These are phyloP conservation scores for Fagus crenata DNA, from an alignment of 306 rosid genomes.

Conservation along the genomic window DNA sequence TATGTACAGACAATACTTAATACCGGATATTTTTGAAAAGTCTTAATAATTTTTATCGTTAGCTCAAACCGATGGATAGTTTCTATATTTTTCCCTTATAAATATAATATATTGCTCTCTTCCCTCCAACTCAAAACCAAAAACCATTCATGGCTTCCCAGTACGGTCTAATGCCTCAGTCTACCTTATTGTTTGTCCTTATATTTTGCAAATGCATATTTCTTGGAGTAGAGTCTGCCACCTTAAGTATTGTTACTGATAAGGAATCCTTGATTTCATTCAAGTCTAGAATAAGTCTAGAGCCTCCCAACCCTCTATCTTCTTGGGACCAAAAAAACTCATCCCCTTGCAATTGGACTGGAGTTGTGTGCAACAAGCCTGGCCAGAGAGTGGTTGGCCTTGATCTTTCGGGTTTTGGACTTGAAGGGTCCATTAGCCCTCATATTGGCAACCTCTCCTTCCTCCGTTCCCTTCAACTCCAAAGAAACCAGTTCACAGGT, in stretches of 20 bases:
- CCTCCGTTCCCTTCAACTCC: slow-evolving; percentile 53
- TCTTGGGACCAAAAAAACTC: slow-evolving; percentile 46
- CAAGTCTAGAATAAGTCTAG: slow-evolving; percentile 39
- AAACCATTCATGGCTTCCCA: slow-evolving; percentile 35
- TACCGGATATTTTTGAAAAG: too few species aligned
- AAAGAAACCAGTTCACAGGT: slow-evolving; percentile 51
- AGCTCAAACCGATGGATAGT: too few species aligned
- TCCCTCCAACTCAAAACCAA: slow-evolving; percentile 18
- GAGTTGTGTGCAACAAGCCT: slow-evolving; percentile 48
- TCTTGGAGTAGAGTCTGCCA: slow-evolving; percentile 34
- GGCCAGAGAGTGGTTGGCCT: slow-evolving; percentile 46
- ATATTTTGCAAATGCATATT: slow-evolving; percentile 3
- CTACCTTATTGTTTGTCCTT: slow-evolving; percentile 21
- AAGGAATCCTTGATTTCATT: slow-evolving; percentile 57
- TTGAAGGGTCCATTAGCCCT: slow-evolving; percentile 50
- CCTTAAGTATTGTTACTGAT: slow-evolving; percentile 47
- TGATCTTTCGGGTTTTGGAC: slow-evolving; percentile 48
- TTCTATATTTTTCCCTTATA: too few species aligned
- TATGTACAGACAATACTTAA: too few species aligned
- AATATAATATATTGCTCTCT: too few species aligned
- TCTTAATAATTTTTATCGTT: too few species aligned
- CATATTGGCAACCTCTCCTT: slow-evolving; percentile 56
- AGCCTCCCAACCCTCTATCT: slow-evolving; percentile 29
- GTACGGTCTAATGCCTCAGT: slow-evolving; percentile 9
- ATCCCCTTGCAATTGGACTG: slow-evolving; percentile 65